Base-by-base conservation (phyloP, 2,329 filamentous ascomycete species). In the Rhynchosporium graminicola region DNA sequence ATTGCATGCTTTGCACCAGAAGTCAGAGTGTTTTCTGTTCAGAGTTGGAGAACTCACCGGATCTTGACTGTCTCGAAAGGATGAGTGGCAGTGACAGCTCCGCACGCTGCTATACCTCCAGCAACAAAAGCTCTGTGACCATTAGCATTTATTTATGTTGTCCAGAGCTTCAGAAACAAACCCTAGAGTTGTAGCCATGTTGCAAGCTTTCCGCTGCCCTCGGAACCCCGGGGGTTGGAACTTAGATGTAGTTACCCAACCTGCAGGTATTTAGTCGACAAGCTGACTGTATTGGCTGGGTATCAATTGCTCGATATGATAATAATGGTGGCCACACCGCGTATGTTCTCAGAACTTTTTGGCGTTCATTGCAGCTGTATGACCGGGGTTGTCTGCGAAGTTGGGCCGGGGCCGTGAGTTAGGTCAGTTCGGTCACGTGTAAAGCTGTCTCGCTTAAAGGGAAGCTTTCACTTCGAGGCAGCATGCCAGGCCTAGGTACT, bases 51-150 rank as follows among this genome's bases (percentile, higher is more conserved):
- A 36, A 47, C 60, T 82, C 74, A 93, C 89, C 93, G 90, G 75
- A 98, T 98, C 85, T 99, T 99, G 76, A 99, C 92, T 12, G 94
- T 98, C 79, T 99, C 95, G 80, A 98, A 98, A 62, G 93, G 93
- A 78, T 99, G 95, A 57, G 95, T 98, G 68, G 96, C 93, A 46
- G 94, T 98, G 62, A 99, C 95, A 68, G 95, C 95, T 74, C 95
- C 95, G 79, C 94, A 98, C 68, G 95, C 95, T 74, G 95, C 95
- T 74, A 99, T 90, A 75, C 95, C 95, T 75, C 95, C 95, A 62
- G 95, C 94, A 73, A 98, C 87, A 81, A 99, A 99, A 65, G 92
- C 91, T 69, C 93, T 74, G 50, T 48, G 28, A 26, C 58, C 62
- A 70, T 69, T 69, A 69, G 63, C 63, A 63, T 6, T 26, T 28